These are phyloP conservation scores for Dipteronia sinensis DNA, from an alignment of 345 rosid genomes.

Conservation along the genomic window DNA sequence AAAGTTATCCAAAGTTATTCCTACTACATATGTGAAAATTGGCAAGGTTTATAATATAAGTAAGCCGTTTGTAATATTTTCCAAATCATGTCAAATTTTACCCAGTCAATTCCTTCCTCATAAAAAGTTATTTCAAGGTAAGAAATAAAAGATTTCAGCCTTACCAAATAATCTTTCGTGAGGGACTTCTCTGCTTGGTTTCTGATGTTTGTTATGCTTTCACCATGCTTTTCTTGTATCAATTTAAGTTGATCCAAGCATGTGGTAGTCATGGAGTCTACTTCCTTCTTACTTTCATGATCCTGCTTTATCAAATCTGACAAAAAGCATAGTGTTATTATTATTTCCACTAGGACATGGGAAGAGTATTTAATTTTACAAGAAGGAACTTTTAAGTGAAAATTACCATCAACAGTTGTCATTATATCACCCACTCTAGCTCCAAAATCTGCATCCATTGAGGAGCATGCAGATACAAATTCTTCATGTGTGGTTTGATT, in stretches of 20 bases:
- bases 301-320: conserved; percentile 64
- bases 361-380: conserved; percentile 4
- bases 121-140: background rate
- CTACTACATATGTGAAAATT: too few relatives aligned
- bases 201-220: conserved; percentile 53
- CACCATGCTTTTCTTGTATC: conserved; percentile 62
- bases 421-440: conserved; percentile 41
- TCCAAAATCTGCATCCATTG: conserved; percentile 45
- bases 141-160: background rate
- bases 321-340: conserved; percentile 1
- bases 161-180: conserved; percentile 75
- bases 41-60: too few relatives aligned
- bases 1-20: too few relatives aligned
- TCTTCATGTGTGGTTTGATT: conserved; percentile 44
- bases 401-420: conserved; percentile 59
- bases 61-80: too few relatives aligned
- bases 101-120: too few relatives aligned
- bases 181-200: conserved; percentile 69
- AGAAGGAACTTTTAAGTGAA: background rate
- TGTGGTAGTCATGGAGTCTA: conserved; percentile 48
- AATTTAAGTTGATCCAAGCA: conserved; percentile 58
- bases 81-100: too few relatives aligned
- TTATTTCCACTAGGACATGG: background rate
- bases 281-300: conserved; percentile 52
- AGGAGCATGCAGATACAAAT: conserved; percentile 48